Evolutionary conservation across 2,329 filamentous ascomycete species (phyloP), one percentile per base, ranked within the genome.

Genomic region (Plectosphaerella cucumerina): DNA sequence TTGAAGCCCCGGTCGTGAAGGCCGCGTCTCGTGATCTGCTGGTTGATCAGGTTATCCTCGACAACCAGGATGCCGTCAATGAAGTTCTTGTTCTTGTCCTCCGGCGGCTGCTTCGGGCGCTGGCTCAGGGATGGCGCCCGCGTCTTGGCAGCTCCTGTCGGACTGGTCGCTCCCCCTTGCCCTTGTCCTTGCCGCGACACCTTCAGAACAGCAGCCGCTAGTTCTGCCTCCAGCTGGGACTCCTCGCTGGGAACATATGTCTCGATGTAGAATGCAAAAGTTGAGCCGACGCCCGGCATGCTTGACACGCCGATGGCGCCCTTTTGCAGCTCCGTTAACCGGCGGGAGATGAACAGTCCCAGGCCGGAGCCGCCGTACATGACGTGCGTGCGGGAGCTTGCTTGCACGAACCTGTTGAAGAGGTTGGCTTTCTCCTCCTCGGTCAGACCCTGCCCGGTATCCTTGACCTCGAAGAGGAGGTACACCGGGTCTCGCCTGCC

Each of bases 311-410:
- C 89, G 44, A 94, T 91, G 53, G 89, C 84, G 4, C 89, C 89
- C 18, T 88, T 87, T 63, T 92, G 88, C 11, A 93, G 72, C 62
- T 93, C 89, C 0, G 87, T 89, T n/a, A 94, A 75, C 50, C 89
- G 82, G 21, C 87, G 79, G 35, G 85, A 89, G 56, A 93, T 92
- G 65, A 91, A 93, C 0, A 93, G 73, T 0, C 89, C 89, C 1
- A 94, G 75, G 0, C 89, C 89, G 0, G 85, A 89, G 1, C 89
- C 89, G 20, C 89, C 89, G 57, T 93, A 91, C 58, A 89, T 83
- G 15, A 90, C 83, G 57, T 90, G 87, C 0, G 87, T 91, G 47
- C 82, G 81, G 2, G 87, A 85, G 20, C 82, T 89, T 1, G 87
- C 87, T 67, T 93, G 89, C 6, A 86, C 85, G 64, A 94, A 94